Evolutionary conservation across 2,329 filamentous ascomycete species (phyloP), one percentile per base, ranked within the genome.

Genomic region (Apiospora marii): DNA sequence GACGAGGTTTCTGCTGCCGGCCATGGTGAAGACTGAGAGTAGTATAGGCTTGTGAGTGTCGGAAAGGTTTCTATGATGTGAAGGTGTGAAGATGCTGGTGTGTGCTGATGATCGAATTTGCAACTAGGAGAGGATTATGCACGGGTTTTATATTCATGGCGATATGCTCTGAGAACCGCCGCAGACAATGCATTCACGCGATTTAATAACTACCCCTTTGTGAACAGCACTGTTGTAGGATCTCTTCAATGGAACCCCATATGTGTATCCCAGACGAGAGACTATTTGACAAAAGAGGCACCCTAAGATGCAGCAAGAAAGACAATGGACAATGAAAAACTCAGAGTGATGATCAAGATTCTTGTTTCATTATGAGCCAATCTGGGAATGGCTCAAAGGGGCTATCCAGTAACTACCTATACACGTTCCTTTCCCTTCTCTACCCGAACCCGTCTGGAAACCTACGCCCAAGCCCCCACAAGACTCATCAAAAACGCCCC

Each of bases 401-500:
- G 22, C 16, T 22, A 48, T 48, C 7, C 19, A 22, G 16, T 30
- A 30, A 30, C 27, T 30, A 30, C 27, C 27, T 4, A 30, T 30
- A 2, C 4, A 30, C 27, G 4, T 30, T 2, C 27, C 27, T 30
- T 37, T 37, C 37, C 8, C 37, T 37, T 37, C 1, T 37, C 8
- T 37, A 10, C 43, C 43, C 14, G 14, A 46, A 22, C 16, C 1
- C 4, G 19, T 0, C 4, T 13, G 14, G 27, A 34, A 27, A 24
- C 13, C n/a, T 82, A 91, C 48, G 89, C 89, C 89, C 89, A 92
- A 19, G 90, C 90, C 0, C 89, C 90, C 24, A 92, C 88, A 49
- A 92, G 84, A 74, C 88, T 90, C 90, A 92, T 92, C 71, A 86
- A 84, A 73, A 90, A 88, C 16, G 90, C 90, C 1, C 90, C 90